phyloP scores from a whole-genome alignment of 495 filamentous ascomycete species.

The Penicillium verhagenii region DNA sequence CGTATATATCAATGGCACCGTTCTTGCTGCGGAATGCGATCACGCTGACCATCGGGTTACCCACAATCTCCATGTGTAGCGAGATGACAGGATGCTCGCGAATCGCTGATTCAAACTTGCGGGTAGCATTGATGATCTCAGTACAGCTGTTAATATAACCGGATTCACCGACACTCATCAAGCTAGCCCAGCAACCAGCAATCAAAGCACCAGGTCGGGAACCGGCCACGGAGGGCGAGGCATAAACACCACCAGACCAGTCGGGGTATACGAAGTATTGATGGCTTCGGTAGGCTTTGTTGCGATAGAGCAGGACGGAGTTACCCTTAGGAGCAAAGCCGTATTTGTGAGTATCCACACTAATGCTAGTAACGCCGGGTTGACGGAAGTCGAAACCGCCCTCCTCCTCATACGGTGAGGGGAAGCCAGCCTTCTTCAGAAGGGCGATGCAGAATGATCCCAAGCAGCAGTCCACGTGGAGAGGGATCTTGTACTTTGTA shows the following conservation, averaged over 20 bases:
- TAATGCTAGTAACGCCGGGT: constrained; percentile 91
- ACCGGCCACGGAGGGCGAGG: constrained; percentile 84
- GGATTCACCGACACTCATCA: constrained; percentile 85
- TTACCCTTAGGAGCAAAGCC: constrained; percentile 98
- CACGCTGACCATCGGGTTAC: constrained; percentile 83
- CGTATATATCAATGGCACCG: constrained; percentile 73
- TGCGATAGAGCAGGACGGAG: constrained; percentile 87
- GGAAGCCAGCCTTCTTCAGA: constrained; percentile 86
- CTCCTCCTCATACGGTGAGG: constrained; percentile 57
- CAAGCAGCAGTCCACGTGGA: constrained; percentile 97
- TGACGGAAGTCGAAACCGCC: constrained; percentile 91
- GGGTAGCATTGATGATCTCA: constrained; percentile 82
- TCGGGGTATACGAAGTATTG: constrained; percentile 96
- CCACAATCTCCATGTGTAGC: constrained; percentile 74
- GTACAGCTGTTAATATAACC: constrained; percentile 86
- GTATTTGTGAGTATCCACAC: constrained; percentile 98
- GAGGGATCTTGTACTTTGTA: constrained; percentile 69
- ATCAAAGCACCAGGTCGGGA: constrained; percentile 92
- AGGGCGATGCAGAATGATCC: constrained; percentile 93
- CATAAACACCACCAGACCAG: constrained; percentile 96
- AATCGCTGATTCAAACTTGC: constrained; percentile 79
- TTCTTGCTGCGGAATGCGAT: constrained; percentile 78
- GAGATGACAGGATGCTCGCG: constrained; percentile 61
- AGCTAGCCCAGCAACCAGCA: constrained; percentile 85
- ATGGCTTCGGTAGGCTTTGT: constrained; percentile 68